These are phyloP conservation scores for Saccharum spontaneum DNA, from an alignment of 176 grass and related monocot species.

Conservation along the genomic window DNA sequence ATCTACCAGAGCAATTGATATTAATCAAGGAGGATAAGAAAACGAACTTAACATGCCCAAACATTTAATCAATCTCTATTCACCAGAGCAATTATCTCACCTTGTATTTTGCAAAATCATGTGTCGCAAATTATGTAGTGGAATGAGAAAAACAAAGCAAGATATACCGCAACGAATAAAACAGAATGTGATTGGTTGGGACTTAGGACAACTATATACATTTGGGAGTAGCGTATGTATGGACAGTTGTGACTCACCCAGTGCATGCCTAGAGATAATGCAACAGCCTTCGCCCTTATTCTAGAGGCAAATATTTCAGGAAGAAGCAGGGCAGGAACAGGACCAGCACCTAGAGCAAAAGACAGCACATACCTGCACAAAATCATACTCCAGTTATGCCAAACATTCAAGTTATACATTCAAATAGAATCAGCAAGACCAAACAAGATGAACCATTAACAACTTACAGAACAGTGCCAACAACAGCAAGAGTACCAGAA, in stretches of 20 bases:
- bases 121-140: neutral
- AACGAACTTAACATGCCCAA: neutral
- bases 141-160: neutral
- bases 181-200: neutral
- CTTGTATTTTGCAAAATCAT: constrained; percentile 19
- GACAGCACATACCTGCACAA: constrained; percentile 84
- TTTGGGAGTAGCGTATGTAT: neutral
- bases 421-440: neutral
- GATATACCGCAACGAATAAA: neutral
- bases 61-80: neutral
- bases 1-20: neutral
- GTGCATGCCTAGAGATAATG: constrained; percentile 97
- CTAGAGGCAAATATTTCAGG: constrained; percentile 99
- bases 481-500: constrained; percentile 86
- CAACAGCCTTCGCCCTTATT: constrained; percentile 98
- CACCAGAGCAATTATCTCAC: neutral
- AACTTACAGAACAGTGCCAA: constrained; percentile 91
- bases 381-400: constrained; percentile 35
- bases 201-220: neutral
- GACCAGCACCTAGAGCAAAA: constrained; percentile 95
- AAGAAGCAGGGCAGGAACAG: constrained; percentile 94
- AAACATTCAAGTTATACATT: neutral
- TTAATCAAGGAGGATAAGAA: neutral
- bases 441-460: constrained; percentile 14
- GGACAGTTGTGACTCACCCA: constrained; percentile 67